Evolutionary conservation across 2,329 filamentous ascomycete genomes (phyloP).

Genomic region (Arthrobotrys iridis): DNA sequence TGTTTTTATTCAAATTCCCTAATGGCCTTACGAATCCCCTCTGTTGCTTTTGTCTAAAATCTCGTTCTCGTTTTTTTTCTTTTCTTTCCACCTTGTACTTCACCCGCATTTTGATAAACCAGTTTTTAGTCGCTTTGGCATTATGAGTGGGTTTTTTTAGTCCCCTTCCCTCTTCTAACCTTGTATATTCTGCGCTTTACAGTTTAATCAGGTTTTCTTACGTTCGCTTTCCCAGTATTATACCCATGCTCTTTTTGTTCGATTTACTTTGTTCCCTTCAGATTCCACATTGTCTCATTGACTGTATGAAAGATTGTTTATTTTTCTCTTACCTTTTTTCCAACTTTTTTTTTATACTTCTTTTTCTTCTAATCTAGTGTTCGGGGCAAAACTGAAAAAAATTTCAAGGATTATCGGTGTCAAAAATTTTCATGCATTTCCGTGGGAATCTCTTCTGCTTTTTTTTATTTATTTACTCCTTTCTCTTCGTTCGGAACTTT

Average conservation of each 20-base stretch:
- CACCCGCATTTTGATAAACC: conserved; percentile 7
- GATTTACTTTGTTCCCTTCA: not conserved
- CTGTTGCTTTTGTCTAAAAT: conserved; percentile 7
- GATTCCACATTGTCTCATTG: conserved; percentile 10
- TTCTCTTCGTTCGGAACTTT: conserved; percentile 42
- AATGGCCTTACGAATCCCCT: conserved; percentile 20
- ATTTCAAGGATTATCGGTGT: conserved; percentile 32
- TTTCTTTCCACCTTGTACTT: not conserved
- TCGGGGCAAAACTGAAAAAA: conserved; percentile 34
- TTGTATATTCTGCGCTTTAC: conserved; percentile 10
- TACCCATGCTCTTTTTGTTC: conserved; percentile 25
- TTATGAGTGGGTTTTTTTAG: conserved; percentile 14
- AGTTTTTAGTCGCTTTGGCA: conserved; percentile 9
- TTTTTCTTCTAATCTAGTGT: conserved; percentile 41
- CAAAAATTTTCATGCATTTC: conserved; percentile 13
- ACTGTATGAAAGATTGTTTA: conserved; percentile 48
- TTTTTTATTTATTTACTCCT: conserved; percentile 56
- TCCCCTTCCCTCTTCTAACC: conserved; percentile 52
- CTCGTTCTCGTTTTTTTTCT: no score
- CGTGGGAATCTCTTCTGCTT: conserved; percentile 45
- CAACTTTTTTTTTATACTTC: conserved; percentile 46
- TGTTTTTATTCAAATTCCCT: conserved; percentile 36
- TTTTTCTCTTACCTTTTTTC: conserved; percentile 42
- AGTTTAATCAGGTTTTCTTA: conserved; percentile 21
- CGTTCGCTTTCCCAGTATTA: conserved; percentile 56